Evolutionary conservation across 306 rosid species (phyloP), one percentile per base, ranked within the genome.

Genomic region (Sesbania bispinosa): DNA sequence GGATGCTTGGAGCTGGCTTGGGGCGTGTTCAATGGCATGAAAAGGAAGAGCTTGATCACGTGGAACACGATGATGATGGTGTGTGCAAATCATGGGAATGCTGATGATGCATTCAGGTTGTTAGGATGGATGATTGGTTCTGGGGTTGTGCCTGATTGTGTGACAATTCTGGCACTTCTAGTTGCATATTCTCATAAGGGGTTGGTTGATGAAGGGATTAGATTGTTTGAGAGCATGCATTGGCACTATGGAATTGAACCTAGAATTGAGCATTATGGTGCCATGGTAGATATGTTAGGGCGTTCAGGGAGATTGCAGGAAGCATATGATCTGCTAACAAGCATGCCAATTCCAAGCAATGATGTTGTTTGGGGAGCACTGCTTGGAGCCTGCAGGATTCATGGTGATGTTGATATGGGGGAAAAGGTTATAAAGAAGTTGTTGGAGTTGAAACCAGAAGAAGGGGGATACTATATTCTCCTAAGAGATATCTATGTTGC

Each of bases 1-100:
- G 93, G 90, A 50, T 83, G 84, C 75, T 79, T 88, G 80, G 83
- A 74, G 39, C 66, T 63, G 47, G 87, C 88, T 0, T 81, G 90
- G 90, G 43, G 26, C 6, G 60, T 83, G 65, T 88, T 88, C 43
- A 20, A 53, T 52, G 41, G 46, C 64, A 83, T 83, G 90, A 75
- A 7, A 13, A 60, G 77, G 73, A 83, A 51, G 84, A 83, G 85
- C 83, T 81, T 81, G 74, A 18, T 88, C 51, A 85, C 88, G 0
- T 88, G 93, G 88, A 88, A 88, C 57, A 65, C 87, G 0, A 88
- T 88, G 81, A 68, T 88, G 20, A 74, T 77, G 19, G 85, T 79
- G 5, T 85, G 82, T 5, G 93, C 87, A 9, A 85, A 79, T 79
- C 87, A 85, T 62, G 87, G 84, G 35, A 38, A 83, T 58, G 79